Base-by-base conservation (phyloP, 805 yeast species). In the Maudiozyma turicensis region DNA sequence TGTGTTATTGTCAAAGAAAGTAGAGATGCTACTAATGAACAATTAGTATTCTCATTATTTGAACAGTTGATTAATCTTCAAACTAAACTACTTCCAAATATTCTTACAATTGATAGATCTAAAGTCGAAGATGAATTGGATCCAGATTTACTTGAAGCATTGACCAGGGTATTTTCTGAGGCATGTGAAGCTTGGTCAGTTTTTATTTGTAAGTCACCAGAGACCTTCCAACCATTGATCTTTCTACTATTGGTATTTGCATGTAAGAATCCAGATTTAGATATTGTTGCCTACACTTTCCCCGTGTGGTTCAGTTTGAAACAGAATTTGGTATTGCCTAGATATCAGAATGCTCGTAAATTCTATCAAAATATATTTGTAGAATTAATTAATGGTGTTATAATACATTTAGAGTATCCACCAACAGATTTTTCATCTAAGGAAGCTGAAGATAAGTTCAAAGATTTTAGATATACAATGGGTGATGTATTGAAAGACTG, bases 401-500 rank as follows among this genome's bases (percentile, higher is more conserved):
- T 91, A 29, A 75, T 76, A 1, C 95, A 85, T 60, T 72, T 93
- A 53, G 77, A 80, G 50, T 90, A 90, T 64, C 98, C 96, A 15
- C 63, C 67, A 38, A 72, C 70, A 11, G 65, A 64, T 15, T 91
- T 91, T 58, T 74, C 74, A 29, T 75, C 76, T 42, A 88, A 86
- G 55, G 96, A 88, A 62, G 84, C 79, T 48, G 95, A 89, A 61
- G 99, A 95, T 61, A 86, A 88, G 65, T 93, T 93, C 65, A 82
- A 86, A 59, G 95, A 88, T 51, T 93, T 91, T 68, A 76, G 99
- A 60, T 93, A 93, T 67, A 96, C 88, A 49, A 86, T 93, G 86
- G 98, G 98, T 38, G 98, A 93, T 64, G 96, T 91, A n/a, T 70
- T 93, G 52, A 95, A 95, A 62, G 95, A 89, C 63, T 89, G 98